Evolutionary conservation across 2,329 filamentous ascomycete genomes (phyloP).

Genomic region (Grosmannia huntii): DNA sequence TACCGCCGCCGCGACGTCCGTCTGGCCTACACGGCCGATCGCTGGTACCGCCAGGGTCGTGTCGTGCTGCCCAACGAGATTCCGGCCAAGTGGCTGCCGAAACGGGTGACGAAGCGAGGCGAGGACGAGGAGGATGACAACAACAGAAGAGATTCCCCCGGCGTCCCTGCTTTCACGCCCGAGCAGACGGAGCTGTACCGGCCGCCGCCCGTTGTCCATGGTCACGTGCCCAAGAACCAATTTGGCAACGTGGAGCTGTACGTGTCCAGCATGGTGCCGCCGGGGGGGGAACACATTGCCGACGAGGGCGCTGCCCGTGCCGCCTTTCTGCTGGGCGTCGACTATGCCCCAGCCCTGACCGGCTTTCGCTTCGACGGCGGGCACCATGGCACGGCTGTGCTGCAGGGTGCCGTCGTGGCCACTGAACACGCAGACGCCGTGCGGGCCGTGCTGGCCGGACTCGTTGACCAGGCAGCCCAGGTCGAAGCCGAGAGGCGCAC

Average conservation of each 20-base stretch:
- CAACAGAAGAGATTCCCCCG: slow-evolving; percentile 15
- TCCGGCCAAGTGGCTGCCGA: slow-evolving; percentile 61
- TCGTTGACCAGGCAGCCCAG: slow-evolving; percentile 54
- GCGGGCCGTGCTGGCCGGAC: slow-evolving; percentile 50
- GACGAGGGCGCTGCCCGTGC: slow-evolving; percentile 52
- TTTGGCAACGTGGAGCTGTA: slow-evolving; percentile 93
- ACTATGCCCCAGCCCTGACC: slow-evolving; percentile 80
- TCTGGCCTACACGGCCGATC: slow-evolving; percentile 63
- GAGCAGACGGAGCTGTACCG: slow-evolving; percentile 62
- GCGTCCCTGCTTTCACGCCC: slow-evolving; percentile 45
- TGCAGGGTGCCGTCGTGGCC: slow-evolving; percentile 67
- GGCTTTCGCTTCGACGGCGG: slow-evolving; percentile 75
- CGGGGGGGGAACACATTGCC: slow-evolving; percentile 61
- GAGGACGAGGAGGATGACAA: neutral
- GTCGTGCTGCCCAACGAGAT: slow-evolving; percentile 69
- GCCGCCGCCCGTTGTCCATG: slow-evolving; percentile 62
- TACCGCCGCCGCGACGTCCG: slow-evolving; percentile 76
- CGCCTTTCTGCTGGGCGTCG: slow-evolving; percentile 62
- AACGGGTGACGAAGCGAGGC: slow-evolving; percentile 23
- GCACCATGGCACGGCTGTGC: slow-evolving; percentile 70
- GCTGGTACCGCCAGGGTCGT: slow-evolving; percentile 81
- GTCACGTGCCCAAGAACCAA: slow-evolving; percentile 73
- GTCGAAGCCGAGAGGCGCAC: slow-evolving; percentile 51
- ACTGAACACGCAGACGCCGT: slow-evolving; percentile 60
- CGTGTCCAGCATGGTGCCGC: slow-evolving; percentile 80